Evolutionary conservation across 768 basidiomycete genomes (phyloP), one percentile per base, ranked within the genome.

Genomic region (Hypsizygus marmoreus): DNA sequence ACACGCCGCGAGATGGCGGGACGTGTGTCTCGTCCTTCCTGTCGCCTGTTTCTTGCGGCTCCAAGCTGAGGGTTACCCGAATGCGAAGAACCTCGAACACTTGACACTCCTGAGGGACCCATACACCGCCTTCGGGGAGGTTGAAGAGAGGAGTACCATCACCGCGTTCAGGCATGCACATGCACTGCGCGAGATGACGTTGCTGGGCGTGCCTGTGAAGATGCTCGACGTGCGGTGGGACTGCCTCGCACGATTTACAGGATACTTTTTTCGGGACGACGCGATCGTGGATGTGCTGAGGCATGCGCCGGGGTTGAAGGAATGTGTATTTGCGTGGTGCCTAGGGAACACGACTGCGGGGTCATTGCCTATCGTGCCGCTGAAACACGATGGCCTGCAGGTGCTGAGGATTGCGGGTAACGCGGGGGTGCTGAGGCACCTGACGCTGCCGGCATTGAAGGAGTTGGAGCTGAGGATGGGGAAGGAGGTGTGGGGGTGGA

Each of bases 381-480:
- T 45, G 19, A 10, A 11, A 16, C 43, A 50, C 39, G 9, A 26
- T 24, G 16, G 25, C 23, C 43, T 50, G 2, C 38, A 33, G 11
- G 3, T 24, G 6, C 43, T 50, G 8, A 40, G 37, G 6, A 10
- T 50, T 2, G 37, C 32, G 13, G 39, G 39, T 1, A 41, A 24
- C 13, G 30, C 17, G 10, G 24, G 28, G 17, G 32, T 32, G 7
- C 37, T 50, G 0, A 40, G 37, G 23, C 40, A 40, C 24, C 36
- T 51, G 30, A 47, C 45, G 0, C 29, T 51, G 7, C 45, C 50
- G 10, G 50, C 45, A n/a, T 34, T 53, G 4, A 31, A 46, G 34
- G 35, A 13, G 4, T 40, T 53, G 16, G 20, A 19, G 26, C 40
- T 53, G 22, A 28, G 34, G 7, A 31, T 28, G 33, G 32, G 17